Percentiles rank a stretch among this genome's conserved stretches.
phyloP scores from a whole-genome alignment of 1,284 basidiomycete species.

The Psilocybe mexicana region DNA sequence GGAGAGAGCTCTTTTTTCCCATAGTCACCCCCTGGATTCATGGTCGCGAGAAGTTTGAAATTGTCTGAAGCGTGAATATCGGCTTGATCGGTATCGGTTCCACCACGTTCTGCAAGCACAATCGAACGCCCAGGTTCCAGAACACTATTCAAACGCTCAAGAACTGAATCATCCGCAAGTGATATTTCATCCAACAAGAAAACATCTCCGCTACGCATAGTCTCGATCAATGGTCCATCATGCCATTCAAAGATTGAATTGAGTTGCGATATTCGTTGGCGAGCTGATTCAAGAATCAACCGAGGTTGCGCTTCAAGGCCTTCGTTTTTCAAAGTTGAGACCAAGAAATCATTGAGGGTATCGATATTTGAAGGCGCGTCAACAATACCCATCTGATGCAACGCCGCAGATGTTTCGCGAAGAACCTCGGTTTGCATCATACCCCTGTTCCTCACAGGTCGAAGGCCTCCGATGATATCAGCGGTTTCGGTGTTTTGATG shows the following conservation, averaged over 20 bases:
- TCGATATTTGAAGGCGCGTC: slow-evolving; percentile 33
- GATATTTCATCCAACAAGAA: slow-evolving; percentile 98
- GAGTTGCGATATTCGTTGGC: slow-evolving; percentile 45
- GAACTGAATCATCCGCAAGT: slow-evolving; percentile 96
- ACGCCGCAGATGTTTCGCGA: slow-evolving; percentile 41
- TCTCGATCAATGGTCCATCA: slow-evolving; percentile 91
- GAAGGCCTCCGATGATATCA: slow-evolving; percentile 92
- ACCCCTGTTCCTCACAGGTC: slow-evolving; percentile 86
- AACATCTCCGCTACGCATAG: slow-evolving; percentile 87
- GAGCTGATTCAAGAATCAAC: slow-evolving; percentile 41
- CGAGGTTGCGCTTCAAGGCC: slow-evolving; percentile 32
- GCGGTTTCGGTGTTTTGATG: slow-evolving; percentile 99
- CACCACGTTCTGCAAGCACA: slow-evolving; percentile 92
- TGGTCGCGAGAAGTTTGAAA: slow-evolving; percentile 95
- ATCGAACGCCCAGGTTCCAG: slow-evolving; percentile 90
- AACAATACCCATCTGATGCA: slow-evolving; percentile 43
- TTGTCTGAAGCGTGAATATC: slow-evolving; percentile 62
- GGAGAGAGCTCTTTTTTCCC: slow-evolving; percentile 99
- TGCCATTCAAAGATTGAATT: slow-evolving; percentile 95
- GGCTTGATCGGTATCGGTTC: slow-evolving; percentile 69
- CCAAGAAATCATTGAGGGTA: slow-evolving; percentile 39
- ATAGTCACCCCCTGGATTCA: slow-evolving; percentile 99
- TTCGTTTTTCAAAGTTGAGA: slow-evolving; percentile 35
- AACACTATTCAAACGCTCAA: slow-evolving; percentile 97
- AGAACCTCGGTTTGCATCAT: slow-evolving; percentile 46